These are phyloP conservation scores for Podaxis rugospora DNA, from an alignment of 768 basidiomycete genomes.

Conservation along the genomic window DNA sequence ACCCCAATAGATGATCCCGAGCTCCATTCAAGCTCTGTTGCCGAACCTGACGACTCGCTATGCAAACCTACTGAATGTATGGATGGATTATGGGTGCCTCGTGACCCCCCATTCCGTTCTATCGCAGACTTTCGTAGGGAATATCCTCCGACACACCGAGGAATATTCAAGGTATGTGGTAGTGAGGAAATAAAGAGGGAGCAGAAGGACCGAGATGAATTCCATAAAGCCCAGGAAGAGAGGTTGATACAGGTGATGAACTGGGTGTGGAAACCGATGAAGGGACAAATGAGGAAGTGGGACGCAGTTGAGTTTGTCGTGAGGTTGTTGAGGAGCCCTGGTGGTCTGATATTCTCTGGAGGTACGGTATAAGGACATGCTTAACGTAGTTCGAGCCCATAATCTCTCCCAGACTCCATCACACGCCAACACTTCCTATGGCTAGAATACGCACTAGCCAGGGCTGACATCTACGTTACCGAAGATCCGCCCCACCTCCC, in stretches of 20 bases:
- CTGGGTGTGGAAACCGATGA: constrained; percentile 16
- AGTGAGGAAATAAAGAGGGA: constrained; percentile 6
- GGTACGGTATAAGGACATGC: neutral
- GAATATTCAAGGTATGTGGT: constrained; percentile 3
- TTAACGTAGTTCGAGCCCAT: neutral
- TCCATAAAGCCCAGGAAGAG: constrained; percentile 7
- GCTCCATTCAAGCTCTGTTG: neutral
- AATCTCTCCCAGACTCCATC: neutral
- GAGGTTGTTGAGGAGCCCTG: constrained; percentile 14
- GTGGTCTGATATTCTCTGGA: constrained; percentile 17
- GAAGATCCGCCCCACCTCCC: constrained; percentile 10
- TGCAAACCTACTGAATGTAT: constrained; percentile 14
- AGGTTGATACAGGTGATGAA: constrained; percentile 15
- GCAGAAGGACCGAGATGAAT: constrained; percentile 4
- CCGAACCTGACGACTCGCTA: neutral
- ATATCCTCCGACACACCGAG: constrained; percentile 5
- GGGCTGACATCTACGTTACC: constrained; percentile 8
- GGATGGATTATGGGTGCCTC: constrained; percentile 11
- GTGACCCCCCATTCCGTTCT: constrained; percentile 13
- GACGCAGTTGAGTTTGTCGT: constrained; percentile 15
- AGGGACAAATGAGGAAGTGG: constrained; percentile 12
- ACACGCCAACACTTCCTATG: constrained; percentile 11
- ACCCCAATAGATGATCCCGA: neutral
- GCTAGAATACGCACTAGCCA: constrained; percentile 10
- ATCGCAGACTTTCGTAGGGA: constrained; percentile 13